These are phyloP conservation scores for peach (Prunus persica) DNA, from an alignment of 306 rosid species.

Conservation along the genomic window Prunus_persica_NCBIv2 NC_034009.1:2893501-2894000, in stretches of 20 bases:
- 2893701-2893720: no score
- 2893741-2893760: no score
- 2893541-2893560: background rate
- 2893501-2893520: background rate
- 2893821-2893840: no score
- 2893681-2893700: no score
- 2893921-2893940: background rate
- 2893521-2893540: background rate
- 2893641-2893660: background rate
- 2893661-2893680: background rate
- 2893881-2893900: background rate
- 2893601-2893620: background rate
- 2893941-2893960: background rate
- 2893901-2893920: background rate
- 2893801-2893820: no score
- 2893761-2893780: no score
- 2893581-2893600: background rate
- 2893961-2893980: no score
- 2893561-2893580: constrained; percentile 5
- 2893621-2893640: background rate
- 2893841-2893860: no score
- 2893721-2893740: no score
- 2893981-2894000: no score
- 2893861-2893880: no score
- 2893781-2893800: no score